phyloP scores from a whole-genome alignment of 768 basidiomycete species.

The Tylopilus plumbeoviolaceoides region DNA sequence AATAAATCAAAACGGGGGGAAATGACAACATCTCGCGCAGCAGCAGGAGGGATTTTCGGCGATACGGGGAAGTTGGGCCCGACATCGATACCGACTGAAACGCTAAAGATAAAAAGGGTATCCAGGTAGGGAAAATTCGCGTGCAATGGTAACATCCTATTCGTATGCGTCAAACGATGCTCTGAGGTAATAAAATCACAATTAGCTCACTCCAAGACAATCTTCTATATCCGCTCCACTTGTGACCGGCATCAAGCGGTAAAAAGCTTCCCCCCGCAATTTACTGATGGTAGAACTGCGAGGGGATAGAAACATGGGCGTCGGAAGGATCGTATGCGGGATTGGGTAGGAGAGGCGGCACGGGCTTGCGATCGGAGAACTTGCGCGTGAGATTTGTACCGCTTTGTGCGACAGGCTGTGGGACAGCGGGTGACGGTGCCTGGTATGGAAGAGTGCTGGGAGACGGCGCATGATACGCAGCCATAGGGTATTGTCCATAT shows the following conservation, averaged over 20 bases:
- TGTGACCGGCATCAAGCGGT: conserved; percentile 1
- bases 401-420: conserved; percentile 15
- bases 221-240: neutral
- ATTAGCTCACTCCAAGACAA: conserved; percentile 7
- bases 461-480: conserved; percentile 5
- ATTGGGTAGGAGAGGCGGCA: conserved; percentile 25
- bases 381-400: conserved; percentile 33
- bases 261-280: neutral
- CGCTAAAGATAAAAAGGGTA: conserved; percentile 3
- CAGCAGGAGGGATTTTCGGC: conserved; percentile 11
- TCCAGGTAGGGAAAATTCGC: neutral
- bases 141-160: neutral
- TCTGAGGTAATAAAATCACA: neutral
- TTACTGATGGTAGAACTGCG: conserved; percentile 14
- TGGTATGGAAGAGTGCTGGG: conserved; percentile 10
- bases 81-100: conserved; percentile 4
- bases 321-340: conserved; percentile 23
- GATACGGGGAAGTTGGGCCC: conserved; percentile 4
- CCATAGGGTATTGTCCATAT: conserved; percentile 21
- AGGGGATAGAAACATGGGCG: conserved; percentile 20
- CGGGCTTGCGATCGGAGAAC: conserved; percentile 33
- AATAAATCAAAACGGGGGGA: neutral
- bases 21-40: conserved; percentile 14
- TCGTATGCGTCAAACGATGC: neutral
- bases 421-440: conserved; percentile 6